Evolutionary conservation across 148 eudicot genomes (phyloP).

Genomic region (Arbutus unedo): DNA sequence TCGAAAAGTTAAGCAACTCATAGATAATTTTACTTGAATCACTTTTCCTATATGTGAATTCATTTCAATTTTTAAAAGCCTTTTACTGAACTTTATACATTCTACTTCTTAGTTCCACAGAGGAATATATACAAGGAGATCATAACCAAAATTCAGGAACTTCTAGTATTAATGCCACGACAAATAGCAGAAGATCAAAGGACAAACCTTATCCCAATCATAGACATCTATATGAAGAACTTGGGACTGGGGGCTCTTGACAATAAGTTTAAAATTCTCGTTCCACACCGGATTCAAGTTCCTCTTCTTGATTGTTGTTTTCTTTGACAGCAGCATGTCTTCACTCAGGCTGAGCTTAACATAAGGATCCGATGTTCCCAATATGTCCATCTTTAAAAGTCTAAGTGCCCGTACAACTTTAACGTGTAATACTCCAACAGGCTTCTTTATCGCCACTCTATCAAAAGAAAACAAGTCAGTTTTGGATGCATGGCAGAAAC

Average conservation of each 20-base stretch:
- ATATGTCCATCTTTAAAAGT: slow-evolving; percentile 84
- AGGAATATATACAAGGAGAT: not conserved
- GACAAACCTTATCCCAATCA: slow-evolving; percentile 51
- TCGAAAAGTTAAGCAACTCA: not conserved
- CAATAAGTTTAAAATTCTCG: slow-evolving; percentile 71
- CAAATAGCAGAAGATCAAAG: not conserved
- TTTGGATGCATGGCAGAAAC: not conserved
- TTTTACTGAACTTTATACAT: not conserved
- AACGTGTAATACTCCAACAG: slow-evolving; percentile 86
- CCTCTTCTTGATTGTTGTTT: slow-evolving; percentile 68
- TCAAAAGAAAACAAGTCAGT: not conserved
- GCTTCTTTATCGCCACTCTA: slow-evolving; percentile 61
- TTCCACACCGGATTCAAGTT: slow-evolving; percentile 91
- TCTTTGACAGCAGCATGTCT: slow-evolving; percentile 60
- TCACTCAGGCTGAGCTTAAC: slow-evolving; percentile 77
- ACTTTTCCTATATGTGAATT: not conserved
- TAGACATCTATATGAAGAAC: slow-evolving; percentile 60
- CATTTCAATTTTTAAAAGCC: not conserved
- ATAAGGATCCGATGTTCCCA: slow-evolving; percentile 92
- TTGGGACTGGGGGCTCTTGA: slow-evolving; percentile 81
- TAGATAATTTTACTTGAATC: not conserved
- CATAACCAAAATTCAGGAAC: not conserved
- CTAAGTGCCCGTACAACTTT: slow-evolving; percentile 69
- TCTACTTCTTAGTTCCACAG: not conserved
- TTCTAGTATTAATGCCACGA: not conserved